Conservation (phyloP, 176 grass and related monocot species). For the Avena sativa region DNA sequence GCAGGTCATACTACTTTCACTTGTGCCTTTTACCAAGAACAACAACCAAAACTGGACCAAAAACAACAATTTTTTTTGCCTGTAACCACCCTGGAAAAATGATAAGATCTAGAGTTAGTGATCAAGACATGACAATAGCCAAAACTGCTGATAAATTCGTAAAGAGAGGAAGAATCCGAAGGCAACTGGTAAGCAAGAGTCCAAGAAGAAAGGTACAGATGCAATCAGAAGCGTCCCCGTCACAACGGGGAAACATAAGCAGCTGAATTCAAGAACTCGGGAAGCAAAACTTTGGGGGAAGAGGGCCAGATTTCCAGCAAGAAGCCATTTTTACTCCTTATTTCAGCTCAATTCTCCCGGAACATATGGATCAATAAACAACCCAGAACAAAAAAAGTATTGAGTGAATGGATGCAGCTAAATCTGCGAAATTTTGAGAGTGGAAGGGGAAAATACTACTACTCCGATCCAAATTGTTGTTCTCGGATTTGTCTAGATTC, state of each 20-base stretch:
- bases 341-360: neutral
- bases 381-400: neutral
- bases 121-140: constrained; percentile 51
- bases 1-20: constrained; percentile 38
- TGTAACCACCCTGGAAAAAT: constrained; percentile 51
- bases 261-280: constrained; percentile 25
- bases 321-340: constrained; percentile 20
- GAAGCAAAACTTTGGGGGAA: neutral
- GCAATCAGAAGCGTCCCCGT: neutral
- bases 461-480: no score
- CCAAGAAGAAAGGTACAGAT: constrained; percentile 26
- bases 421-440: constrained; percentile 15
- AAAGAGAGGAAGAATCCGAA: constrained; percentile 23
- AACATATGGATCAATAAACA: neutral
- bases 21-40: constrained; percentile 47
- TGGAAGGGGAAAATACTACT: no score
- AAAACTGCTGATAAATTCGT: constrained; percentile 9
- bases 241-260: constrained; percentile 5
- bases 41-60: neutral
- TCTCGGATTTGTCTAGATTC: no score
- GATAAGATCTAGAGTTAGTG: constrained; percentile 54
- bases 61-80: constrained; percentile 38
- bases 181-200: neutral
- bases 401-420: neutral
- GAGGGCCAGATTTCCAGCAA: constrained; percentile 23